Base-by-base conservation (phyloP, 768 basidiomycete genomes). In the Boletus eberwhitei region DNA sequence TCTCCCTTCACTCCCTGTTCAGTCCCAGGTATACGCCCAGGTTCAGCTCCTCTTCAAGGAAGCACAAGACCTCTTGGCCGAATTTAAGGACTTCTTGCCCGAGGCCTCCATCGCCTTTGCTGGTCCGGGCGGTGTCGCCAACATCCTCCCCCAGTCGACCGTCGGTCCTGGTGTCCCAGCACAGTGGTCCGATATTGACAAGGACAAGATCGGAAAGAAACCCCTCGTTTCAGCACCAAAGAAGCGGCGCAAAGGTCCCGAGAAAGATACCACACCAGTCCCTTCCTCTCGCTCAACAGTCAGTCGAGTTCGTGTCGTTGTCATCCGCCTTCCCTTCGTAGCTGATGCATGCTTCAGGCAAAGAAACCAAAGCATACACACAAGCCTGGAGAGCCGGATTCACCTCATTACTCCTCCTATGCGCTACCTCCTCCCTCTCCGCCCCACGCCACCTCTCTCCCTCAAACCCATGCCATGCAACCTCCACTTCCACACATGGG, bases 51-150 rank as follows among this genome's bases (percentile, higher is more conserved):
- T 93, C 44, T 93, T 93, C 75, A 87, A 88, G 68, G 85, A 89
- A 61, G 85, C 88, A 1, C 86, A 83, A 4, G 91, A 93, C 59
- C 76, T 93, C 54, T 71, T 93, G 53, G 80, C 79, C 12, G 90
- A 91, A 64, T 93, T 93, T 76, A 87, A 85, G 63, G 86, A 84
- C 61, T 93, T 93, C 61, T 72, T 93, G 7, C 88, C 89, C 7
- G 87, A 89, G 54, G 80, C 77, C 8, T 64, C 72, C n/a, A 76
- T 77, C 31, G 74, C 77, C 5, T 70, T 74, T 19, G 65, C 70
- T 12, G 70, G 73, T n/a, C 68, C 74, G 0, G 73, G 72, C 11
- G 73, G 73, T 26, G 74, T 77, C 24, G 65, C 77, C 8, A 71
- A 74, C n/a, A 79, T 84, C 48, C 66, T 83, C 48, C 79, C 83